A percentile compares a stretch with the other conserved stretches of the same genome.
phyloP scores from a whole-genome alignment of 2,329 filamentous ascomycete species.

The Aspergillus phoenicis region DNA sequence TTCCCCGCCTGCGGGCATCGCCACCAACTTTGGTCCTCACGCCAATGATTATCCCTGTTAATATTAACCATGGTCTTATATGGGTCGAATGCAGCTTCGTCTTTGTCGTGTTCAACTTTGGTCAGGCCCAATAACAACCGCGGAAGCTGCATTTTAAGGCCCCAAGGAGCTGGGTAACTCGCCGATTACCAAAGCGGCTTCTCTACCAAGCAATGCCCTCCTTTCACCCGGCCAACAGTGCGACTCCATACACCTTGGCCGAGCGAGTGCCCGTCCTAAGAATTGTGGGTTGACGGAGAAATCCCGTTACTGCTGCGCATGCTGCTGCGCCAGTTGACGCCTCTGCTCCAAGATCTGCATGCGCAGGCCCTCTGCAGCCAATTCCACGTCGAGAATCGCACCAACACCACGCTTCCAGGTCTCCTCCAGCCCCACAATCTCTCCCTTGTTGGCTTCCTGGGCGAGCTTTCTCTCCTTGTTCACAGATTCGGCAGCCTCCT shows the following conservation, averaged over 20 bases:
- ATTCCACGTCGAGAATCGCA: slow-evolving; percentile 80
- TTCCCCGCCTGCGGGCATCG: slow-evolving; percentile 3
- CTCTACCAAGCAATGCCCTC: neutral
- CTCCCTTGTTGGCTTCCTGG: slow-evolving; percentile 72
- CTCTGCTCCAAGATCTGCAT: slow-evolving; percentile 67
- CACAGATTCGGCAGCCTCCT: slow-evolving; percentile 70
- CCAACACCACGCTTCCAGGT: slow-evolving; percentile 79
- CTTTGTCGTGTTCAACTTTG: neutral
- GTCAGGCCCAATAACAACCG: neutral
- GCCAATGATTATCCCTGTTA: neutral
- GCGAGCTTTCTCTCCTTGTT: slow-evolving; percentile 68
- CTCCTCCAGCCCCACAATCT: slow-evolving; percentile 73
- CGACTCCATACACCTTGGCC: neutral
- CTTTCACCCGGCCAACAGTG: neutral
- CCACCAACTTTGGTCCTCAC: neutral
- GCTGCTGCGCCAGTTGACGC: slow-evolving; percentile 40
- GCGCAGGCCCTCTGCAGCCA: slow-evolving; percentile 74
- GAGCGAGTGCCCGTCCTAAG: neutral
- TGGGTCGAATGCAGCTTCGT: neutral
- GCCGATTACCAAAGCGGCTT: neutral
- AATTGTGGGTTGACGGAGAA: neutral
- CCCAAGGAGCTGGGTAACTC: neutral
- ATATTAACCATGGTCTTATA: neutral
- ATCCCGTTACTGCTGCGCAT: slow-evolving; percentile 26
- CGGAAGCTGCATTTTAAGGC: neutral